Evolutionary conservation across 2,329 filamentous ascomycete species (phyloP).

Genomic region (Fusarium newnesense): DNA sequence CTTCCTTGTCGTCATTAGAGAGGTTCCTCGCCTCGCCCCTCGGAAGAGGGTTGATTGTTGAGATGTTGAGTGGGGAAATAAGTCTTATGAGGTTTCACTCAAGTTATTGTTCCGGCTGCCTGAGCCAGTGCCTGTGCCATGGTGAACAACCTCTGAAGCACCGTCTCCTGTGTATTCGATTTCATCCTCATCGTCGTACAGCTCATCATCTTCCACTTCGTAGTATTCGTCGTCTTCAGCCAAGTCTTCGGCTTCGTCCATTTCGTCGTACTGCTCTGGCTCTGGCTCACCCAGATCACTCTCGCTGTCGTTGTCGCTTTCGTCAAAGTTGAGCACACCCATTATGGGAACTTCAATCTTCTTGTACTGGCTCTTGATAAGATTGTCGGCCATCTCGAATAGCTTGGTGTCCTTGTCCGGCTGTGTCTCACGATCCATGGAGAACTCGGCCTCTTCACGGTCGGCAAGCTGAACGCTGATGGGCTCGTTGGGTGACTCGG

Average conservation of each 20-base stretch:
- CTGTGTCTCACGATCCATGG: conserved; percentile 52
- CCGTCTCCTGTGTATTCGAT: conserved; percentile 44
- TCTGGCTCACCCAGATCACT: conserved; percentile 44
- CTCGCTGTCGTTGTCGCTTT: conserved; percentile 56
- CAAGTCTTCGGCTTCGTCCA: conserved; percentile 42
- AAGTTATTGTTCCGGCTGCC: conserved; percentile 41
- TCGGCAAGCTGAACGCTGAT: conserved; percentile 46
- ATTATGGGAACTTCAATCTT: conserved; percentile 58
- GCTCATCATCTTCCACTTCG: conserved; percentile 44
- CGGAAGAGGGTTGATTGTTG: conserved; percentile 4
- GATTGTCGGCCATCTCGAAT: conserved; percentile 57
- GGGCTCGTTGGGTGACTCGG: conserved; percentile 46
- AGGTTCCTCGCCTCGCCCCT: conserved; percentile 12
- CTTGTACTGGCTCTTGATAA: conserved; percentile 60
- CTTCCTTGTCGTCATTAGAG: conserved; percentile 41
- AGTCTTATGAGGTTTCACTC: conserved; percentile 43
- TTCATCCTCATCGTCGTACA: conserved; percentile 41
- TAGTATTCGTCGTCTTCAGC: conserved; percentile 44
- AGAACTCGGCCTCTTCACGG: conserved; percentile 53
- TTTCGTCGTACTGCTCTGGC: conserved; percentile 42
- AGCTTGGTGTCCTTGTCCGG: conserved; percentile 57
- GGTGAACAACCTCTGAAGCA: conserved; percentile 42
- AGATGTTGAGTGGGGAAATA: not conserved
- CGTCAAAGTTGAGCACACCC: conserved; percentile 57
- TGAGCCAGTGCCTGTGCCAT: conserved; percentile 43